Conservation (phyloP, 2,329 filamentous ascomycete genomes). For the Trichoderma sp. region DNA sequence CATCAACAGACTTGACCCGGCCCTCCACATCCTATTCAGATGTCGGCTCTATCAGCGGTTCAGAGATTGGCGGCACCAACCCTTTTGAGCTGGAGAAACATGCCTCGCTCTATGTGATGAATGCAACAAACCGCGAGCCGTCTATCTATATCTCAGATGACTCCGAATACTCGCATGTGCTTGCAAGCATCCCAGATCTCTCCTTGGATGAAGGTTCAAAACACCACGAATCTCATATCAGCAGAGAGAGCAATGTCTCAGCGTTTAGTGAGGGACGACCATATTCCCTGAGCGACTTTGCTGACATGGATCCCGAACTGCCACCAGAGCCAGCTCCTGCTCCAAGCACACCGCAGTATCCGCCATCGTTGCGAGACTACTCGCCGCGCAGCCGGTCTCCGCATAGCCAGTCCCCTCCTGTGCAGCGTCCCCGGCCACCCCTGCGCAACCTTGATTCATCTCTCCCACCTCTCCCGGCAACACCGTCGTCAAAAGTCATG, state of each 20-base stretch:
- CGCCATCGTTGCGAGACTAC: slow-evolving; percentile 32
- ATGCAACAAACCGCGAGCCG: slow-evolving; percentile 53
- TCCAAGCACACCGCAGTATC: slow-evolving; percentile 30
- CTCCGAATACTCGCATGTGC: slow-evolving; percentile 51
- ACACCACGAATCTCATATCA: slow-evolving; percentile 27
- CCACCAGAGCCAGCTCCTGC: slow-evolving; percentile 40
- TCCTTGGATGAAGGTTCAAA: slow-evolving; percentile 33
- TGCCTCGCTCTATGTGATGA: slow-evolving; percentile 56
- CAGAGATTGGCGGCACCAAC: slow-evolving; percentile 58
- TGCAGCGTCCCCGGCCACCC: background rate
- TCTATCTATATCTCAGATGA: slow-evolving; percentile 66
- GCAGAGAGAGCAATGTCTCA: slow-evolving; percentile 27
- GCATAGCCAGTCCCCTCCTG: slow-evolving; percentile 31
- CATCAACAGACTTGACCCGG: slow-evolving; percentile 54
- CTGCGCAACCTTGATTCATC: slow-evolving; percentile 24
- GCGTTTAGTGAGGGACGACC: slow-evolving; percentile 35
- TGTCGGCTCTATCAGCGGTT: slow-evolving; percentile 58
- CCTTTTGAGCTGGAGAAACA: slow-evolving; percentile 69
- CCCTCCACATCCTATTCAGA: slow-evolving; percentile 66
- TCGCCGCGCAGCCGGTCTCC: slow-evolving; percentile 31
- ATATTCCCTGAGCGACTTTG: slow-evolving; percentile 48
- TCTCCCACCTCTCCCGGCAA: slow-evolving; percentile 47
- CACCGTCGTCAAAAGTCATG: slow-evolving; percentile 57
- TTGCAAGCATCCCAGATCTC: slow-evolving; percentile 38
- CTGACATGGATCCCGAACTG: slow-evolving; percentile 47